Evolutionary conservation across 345 rosid species (phyloP).

Genomic region (Salix purpurea): DNA sequence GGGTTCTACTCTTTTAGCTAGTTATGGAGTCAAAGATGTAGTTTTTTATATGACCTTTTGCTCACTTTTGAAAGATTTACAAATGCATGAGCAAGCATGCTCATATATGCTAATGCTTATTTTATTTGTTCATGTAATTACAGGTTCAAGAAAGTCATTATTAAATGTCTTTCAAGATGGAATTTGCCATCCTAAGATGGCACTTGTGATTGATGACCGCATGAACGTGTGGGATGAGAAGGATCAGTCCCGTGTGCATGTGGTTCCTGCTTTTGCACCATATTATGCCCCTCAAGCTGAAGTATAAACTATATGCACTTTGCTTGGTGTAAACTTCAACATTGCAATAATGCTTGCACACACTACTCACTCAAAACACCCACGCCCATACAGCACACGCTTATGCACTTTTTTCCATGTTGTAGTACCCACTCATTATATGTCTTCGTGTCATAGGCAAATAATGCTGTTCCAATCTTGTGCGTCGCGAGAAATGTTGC

Average conservation of each 20-base stretch:
- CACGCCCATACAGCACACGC: background rate
- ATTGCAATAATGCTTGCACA: slow-evolving; percentile 3
- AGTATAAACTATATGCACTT: slow-evolving; percentile 41
- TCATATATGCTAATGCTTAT: background rate
- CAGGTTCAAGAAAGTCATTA: slow-evolving; percentile 78
- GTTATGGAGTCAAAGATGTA: background rate
- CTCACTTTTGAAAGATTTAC: background rate
- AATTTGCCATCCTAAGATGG: slow-evolving; percentile 94
- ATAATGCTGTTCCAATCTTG: slow-evolving; percentile 69
- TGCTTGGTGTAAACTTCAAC: slow-evolving; percentile 19
- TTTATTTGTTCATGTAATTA: slow-evolving; percentile 3
- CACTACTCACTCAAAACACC: background rate
- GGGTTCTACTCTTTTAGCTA: slow-evolving; percentile 8
- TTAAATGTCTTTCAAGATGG: slow-evolving; percentile 88
- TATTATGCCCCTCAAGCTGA: slow-evolving; percentile 97
- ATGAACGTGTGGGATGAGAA: slow-evolving; percentile 97
- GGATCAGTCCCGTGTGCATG: slow-evolving; percentile 97
- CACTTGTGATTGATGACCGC: slow-evolving; percentile 94
- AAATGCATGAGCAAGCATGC: background rate
- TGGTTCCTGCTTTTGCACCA: slow-evolving; percentile 98
- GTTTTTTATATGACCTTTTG: background rate
- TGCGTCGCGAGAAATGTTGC: slow-evolving; percentile 96
- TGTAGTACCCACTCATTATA: slow-evolving; percentile 16
- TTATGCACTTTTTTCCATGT: background rate
- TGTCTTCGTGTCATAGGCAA: slow-evolving; percentile 50